A percentile compares a stretch with the other conserved stretches of the same genome.
These are phyloP conservation scores for Phytopythium litorale DNA, from an alignment of 352 stramenopile genomes.

Conservation along the genomic window DNA sequence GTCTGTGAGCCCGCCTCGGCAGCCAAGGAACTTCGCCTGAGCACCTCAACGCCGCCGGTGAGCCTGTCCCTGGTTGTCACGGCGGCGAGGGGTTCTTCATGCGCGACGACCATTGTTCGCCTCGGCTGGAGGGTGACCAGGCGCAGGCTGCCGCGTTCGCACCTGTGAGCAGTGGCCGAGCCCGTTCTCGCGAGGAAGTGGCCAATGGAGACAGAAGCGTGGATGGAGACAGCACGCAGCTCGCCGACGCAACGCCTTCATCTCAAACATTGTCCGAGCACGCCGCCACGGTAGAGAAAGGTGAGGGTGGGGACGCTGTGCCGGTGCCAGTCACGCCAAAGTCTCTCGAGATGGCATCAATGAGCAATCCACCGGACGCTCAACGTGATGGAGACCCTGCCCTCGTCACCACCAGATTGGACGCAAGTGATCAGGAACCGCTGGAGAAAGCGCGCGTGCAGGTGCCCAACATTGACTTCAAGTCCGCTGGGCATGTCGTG, in stretches of 20 bases:
- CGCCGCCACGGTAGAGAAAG: neutral
- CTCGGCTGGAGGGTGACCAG: neutral
- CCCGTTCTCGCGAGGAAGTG: neutral
- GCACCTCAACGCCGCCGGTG: neutral
- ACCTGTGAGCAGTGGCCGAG: neutral
- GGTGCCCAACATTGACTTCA: constrained; percentile 3
- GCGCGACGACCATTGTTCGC: neutral
- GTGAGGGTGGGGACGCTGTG: neutral
- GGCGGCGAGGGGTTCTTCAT: neutral
- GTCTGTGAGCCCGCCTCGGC: neutral
- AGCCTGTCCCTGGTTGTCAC: neutral
- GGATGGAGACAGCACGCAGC: too few species aligned
- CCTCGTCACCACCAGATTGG: constrained; percentile 3
- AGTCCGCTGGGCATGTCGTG: neutral
- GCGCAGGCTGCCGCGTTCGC: neutral
- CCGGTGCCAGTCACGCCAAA: neutral
- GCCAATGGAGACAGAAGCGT: neutral
- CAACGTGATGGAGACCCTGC: neutral
- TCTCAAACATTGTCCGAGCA: neutral
- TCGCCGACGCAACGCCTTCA: neutral
- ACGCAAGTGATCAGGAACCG: neutral
- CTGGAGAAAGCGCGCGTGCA: neutral
- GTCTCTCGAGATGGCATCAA: neutral
- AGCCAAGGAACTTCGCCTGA: neutral
- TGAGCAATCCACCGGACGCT: neutral